These are phyloP conservation scores for Chaetomium olivaceum DNA, from an alignment of 2,329 filamentous ascomycete genomes.

Conservation along the genomic window DNA sequence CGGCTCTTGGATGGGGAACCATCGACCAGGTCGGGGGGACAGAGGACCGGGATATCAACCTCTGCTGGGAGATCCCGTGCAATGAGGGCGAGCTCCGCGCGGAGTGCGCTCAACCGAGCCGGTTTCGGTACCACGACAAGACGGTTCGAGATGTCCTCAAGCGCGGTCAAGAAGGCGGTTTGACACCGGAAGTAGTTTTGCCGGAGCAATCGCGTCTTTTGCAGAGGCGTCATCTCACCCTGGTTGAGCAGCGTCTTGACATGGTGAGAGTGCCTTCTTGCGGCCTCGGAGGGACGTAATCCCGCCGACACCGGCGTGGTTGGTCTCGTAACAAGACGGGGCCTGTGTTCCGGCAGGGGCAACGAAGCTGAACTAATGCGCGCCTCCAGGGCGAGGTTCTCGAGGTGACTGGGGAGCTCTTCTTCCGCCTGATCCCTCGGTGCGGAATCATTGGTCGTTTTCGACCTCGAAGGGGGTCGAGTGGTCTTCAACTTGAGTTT, in stretches of 20 bases:
- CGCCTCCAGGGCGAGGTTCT: conserved; percentile 57
- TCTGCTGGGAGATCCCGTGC: conserved; percentile 80
- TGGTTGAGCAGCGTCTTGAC: conserved; percentile 58
- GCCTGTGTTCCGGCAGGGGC: conserved; percentile 62
- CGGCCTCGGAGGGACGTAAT: conserved; percentile 50
- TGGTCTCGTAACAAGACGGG: conserved; percentile 54
- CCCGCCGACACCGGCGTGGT: conserved; percentile 60
- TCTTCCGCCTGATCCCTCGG: conserved; percentile 40
- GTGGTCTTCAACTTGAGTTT: conserved; percentile 24
- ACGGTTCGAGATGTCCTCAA: conserved; percentile 84
- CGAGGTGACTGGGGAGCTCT: conserved; percentile 52
- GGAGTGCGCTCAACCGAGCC: conserved; percentile 75
- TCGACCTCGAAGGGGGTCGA: conserved; percentile 31
- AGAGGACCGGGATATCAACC: conserved; percentile 80
- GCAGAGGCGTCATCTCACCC: conserved; percentile 61
- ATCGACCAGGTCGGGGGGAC: conserved; percentile 71
- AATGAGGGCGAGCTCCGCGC: conserved; percentile 78
- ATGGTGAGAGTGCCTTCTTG: conserved; percentile 62
- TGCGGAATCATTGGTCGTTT: conserved; percentile 30
- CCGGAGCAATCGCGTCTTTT: conserved; percentile 71
- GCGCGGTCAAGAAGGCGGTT: conserved; percentile 75
- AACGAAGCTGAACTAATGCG: conserved; percentile 68
- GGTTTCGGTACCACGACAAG: conserved; percentile 79
- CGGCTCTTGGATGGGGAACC: conserved; percentile 73
- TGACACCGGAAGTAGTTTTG: conserved; percentile 83